Conservation (phyloP, 352 stramenopile genomes). For the Globisporangium alternatum region DNA sequence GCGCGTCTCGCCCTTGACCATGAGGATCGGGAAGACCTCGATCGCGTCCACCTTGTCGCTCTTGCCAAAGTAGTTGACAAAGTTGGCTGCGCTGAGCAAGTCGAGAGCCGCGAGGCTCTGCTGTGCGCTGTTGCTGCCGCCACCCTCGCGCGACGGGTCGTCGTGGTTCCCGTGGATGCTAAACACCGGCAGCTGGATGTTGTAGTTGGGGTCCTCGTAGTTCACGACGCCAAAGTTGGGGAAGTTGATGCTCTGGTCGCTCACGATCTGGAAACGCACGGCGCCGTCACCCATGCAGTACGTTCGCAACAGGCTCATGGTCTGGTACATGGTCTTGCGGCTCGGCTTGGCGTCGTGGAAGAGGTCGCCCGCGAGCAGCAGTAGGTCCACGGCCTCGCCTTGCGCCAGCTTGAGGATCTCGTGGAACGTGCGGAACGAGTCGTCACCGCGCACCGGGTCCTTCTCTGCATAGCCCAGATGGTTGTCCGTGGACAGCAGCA, state of each 20-base stretch:
- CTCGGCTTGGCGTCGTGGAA: constrained; percentile 99
- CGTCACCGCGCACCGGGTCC: constrained; percentile 92
- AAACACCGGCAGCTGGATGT: constrained; percentile 96
- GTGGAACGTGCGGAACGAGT: constrained; percentile 90
- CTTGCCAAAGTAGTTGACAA: constrained; percentile 99
- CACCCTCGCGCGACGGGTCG: constrained; percentile 94
- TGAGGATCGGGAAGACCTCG: constrained; percentile 93
- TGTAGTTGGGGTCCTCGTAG: constrained; percentile 96
- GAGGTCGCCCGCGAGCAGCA: constrained; percentile 96
- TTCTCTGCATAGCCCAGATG: constrained; percentile 97
- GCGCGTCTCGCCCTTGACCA: constrained; percentile 94
- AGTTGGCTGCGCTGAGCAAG: constrained; percentile 91
- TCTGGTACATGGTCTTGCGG: constrained; percentile 94
- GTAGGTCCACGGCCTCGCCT: constrained; percentile 82
- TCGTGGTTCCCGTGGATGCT: constrained; percentile 99
- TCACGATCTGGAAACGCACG: constrained; percentile 88
- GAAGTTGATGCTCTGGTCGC: constrained; percentile 90
- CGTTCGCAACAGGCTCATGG: constrained; percentile 95
- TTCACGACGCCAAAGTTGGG: constrained; percentile 92
- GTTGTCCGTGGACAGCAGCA: constrained; percentile 98
- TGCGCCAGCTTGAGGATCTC: constrained; percentile 82
- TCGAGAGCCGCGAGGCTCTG: constrained; percentile 94
- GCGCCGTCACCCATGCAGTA: constrained; percentile 93
- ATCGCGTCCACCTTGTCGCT: constrained; percentile 92
- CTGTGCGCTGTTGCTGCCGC: constrained; percentile 29